phyloP scores from a whole-genome alignment of 179 eudicot species.

The Actinidia polygama region DNA sequence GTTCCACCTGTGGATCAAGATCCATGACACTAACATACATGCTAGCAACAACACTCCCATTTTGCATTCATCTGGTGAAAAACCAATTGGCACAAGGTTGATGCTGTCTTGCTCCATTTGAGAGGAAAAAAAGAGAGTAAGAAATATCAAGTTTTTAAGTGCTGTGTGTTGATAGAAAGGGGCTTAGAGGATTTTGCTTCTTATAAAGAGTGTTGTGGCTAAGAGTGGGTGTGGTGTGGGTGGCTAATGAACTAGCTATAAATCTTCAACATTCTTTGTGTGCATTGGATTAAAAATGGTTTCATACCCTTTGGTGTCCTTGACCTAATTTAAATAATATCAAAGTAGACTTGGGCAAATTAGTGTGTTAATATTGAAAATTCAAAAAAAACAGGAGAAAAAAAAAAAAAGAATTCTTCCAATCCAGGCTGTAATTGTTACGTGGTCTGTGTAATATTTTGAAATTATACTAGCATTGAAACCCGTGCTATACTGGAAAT shows the following conservation, averaged over 20 bases:
- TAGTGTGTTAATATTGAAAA: too few species aligned
- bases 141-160: neutral
- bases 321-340: slow-evolving; percentile 30
- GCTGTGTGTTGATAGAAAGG: neutral
- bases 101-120: slow-evolving; percentile 9
- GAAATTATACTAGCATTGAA: too few species aligned
- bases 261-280: slow-evolving; percentile 43
- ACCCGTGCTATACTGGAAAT: too few species aligned
- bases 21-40: slow-evolving; percentile 58
- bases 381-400: neutral
- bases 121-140: neutral
- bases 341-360: too few species aligned
- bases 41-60: slow-evolving; percentile 25
- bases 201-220: neutral
- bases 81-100: neutral
- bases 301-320: slow-evolving; percentile 40
- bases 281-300: slow-evolving; percentile 25
- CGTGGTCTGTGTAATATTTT: too few species aligned
- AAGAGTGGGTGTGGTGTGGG: slow-evolving; percentile 29
- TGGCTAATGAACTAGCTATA: slow-evolving; percentile 26
- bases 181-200: slow-evolving; percentile 13
- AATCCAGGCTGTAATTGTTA: too few species aligned
- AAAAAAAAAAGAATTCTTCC: too few species aligned
- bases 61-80: slow-evolving; percentile 18
- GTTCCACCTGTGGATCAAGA: slow-evolving; percentile 65